Percentiles rank a stretch among this genome's conserved stretches.
Evolutionary conservation across 73 alveolate species (phyloP).

Genomic region (Paramecium biaurelia): DNA sequence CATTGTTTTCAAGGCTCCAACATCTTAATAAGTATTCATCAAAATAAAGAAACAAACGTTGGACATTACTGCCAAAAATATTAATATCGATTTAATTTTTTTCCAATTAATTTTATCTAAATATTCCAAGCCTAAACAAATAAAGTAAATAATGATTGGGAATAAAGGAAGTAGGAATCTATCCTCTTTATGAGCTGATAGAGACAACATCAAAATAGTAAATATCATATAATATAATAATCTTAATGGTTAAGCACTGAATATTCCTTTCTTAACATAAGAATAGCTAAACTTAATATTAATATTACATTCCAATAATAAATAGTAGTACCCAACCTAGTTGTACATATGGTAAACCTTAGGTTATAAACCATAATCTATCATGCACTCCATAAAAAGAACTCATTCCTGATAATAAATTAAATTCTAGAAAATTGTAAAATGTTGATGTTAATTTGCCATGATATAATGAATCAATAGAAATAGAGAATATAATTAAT

Average conservation of each 20-base stretch:
- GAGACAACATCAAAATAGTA: background rate
- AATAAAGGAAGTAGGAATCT: slow-evolving; percentile 61
- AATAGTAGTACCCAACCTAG: background rate
- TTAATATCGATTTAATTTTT: background rate
- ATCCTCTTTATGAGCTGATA: slow-evolving; percentile 64
- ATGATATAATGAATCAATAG: slow-evolving; percentile 41
- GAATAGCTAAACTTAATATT: background rate
- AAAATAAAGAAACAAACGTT: background rate
- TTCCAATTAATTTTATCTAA: background rate
- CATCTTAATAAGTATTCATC: slow-evolving; percentile 43
- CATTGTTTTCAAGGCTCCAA: slow-evolving; percentile 60
- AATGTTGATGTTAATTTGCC: slow-evolving; percentile 50
- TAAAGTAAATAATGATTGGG: background rate
- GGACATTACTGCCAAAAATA: background rate
- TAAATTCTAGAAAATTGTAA: slow-evolving; percentile 49
- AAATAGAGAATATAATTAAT: background rate
- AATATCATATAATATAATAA: background rate
- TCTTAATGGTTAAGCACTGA: background rate
- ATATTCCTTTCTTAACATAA: background rate
- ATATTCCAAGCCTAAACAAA: background rate
- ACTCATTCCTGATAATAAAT: slow-evolving; percentile 44
- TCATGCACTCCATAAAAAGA: slow-evolving; percentile 53
- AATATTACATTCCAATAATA: background rate
- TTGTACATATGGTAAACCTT: slow-evolving; percentile 49
- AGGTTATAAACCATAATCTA: slow-evolving; percentile 41